These are phyloP conservation scores for Pugionium cornutum DNA, from an alignment of 345 rosid species.

Conservation along the genomic window DNA sequence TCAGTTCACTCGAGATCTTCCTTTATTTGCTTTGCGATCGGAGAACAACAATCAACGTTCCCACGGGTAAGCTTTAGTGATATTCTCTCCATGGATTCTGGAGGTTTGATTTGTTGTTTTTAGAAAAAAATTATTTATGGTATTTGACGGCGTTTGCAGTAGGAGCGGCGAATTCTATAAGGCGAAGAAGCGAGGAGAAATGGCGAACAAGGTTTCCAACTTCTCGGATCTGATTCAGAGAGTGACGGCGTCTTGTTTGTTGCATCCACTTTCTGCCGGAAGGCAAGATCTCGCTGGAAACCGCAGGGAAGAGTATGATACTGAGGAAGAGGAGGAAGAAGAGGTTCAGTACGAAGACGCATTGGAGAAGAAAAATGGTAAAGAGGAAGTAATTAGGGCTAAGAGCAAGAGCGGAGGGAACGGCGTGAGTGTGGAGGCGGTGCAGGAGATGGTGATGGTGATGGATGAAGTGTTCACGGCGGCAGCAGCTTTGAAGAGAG, in stretches of 20 bases:
- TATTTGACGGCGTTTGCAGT: neutral
- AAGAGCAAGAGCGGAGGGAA: conserved; percentile 18
- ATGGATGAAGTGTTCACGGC: conserved; percentile 80
- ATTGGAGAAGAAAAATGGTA: conserved; percentile 29
- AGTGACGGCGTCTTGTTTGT: conserved; percentile 81
- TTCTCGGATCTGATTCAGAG: conserved; percentile 89
- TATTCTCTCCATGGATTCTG: neutral
- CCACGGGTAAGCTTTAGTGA: conserved; percentile 24
- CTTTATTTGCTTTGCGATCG: conserved; percentile 47
- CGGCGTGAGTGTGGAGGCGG: conserved; percentile 36
- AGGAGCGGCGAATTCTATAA: conserved; percentile 42
- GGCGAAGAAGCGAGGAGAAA: conserved; percentile 57
- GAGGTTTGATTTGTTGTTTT: neutral
- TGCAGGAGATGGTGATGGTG: conserved; percentile 58
- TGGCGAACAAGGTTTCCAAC: conserved; percentile 67
- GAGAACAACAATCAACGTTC: conserved; percentile 34
- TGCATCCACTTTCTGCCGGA: conserved; percentile 75
- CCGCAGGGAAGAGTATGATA: conserved; percentile 34
- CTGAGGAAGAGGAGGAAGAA: conserved; percentile 42
- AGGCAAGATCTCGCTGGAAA: conserved; percentile 49
- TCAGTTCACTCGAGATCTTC: conserved; percentile 50
- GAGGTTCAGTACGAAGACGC: conserved; percentile 43
- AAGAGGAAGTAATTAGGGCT: conserved; percentile 28
- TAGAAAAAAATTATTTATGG: neutral
- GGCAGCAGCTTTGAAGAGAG: conserved; percentile 66